Base-by-base conservation (phyloP, 352 stramenopile species). In the Phytopythium aichiense region DNA sequence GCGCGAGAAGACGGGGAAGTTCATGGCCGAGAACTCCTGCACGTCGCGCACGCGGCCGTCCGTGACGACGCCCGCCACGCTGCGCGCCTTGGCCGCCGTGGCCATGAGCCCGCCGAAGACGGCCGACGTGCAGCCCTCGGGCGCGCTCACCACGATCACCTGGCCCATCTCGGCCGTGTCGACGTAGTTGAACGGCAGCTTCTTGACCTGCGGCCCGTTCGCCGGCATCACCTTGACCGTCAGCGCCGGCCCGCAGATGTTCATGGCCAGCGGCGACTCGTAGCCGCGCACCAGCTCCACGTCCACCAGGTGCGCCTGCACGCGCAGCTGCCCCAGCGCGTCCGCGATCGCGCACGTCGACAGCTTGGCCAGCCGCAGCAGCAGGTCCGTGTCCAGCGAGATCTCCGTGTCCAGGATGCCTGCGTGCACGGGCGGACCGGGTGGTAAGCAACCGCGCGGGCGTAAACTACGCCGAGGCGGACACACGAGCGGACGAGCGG, bases 281-380 rank as follows among this genome's bases (percentile, higher is more conserved):
- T 81, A 90, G 13, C 82, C 79, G 15, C 77, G 79, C 46, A 91
- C 78, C 20, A 89, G 78, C 49, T 83, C 74, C 45, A 92, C 79
- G 61, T 92, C 81, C 31, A 92, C 74, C 35, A 94, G 71, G 61
- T 94, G 85, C 37, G 81, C 76, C 56, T 89, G 81, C 54, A 94
- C 87, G 66, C 88, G 82, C 65, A 92, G 73, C 56, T 87, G 74
- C 30, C 71, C 81, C 71, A 94, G 79, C 31, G 85, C 81, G 61
- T 94, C 85, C 20, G 81, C 85, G 45, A 94, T 92, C 30, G 77
- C 79, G 60, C 85, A 94, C 15, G 86, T 91, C 42, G 80, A 91
- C 35, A 91, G 75, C 62, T 90, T 94, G 60, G 81, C 76, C 55
- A 94, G 68, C 1, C 77, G 79, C 67, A 90, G 67, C 56, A 90